These are phyloP conservation scores for Ramaria rubella DNA, from an alignment of 768 basidiomycete species.

Conservation along the genomic window DNA sequence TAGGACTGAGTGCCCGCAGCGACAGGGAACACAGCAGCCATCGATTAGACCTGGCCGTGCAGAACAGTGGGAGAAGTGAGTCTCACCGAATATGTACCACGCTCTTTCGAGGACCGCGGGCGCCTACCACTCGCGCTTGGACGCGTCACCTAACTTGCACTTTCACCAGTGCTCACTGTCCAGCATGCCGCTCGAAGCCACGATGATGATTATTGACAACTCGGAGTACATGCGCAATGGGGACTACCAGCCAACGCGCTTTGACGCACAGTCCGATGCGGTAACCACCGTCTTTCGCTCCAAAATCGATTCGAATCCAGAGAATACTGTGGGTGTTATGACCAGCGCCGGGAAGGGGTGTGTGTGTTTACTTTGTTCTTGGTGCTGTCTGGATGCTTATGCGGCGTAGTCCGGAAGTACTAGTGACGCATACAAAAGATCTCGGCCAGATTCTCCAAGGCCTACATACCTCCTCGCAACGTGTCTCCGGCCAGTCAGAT, in stretches of 20 bases:
- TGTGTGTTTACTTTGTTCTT: conserved; percentile 20
- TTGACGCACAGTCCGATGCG: conserved; percentile 87
- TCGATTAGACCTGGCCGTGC: no score
- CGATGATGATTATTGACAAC: conserved; percentile 96
- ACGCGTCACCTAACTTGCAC: background rate
- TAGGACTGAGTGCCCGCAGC: conserved; percentile 81
- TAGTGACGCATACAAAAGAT: conserved; percentile 94
- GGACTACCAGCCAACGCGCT: conserved; percentile 81
- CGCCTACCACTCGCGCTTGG: no score
- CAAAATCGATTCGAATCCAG: conserved; percentile 94
- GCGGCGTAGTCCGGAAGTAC: conserved; percentile 76
- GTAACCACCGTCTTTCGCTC: conserved; percentile 85
- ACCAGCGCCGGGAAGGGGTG: conserved; percentile 97
- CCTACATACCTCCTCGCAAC: conserved; percentile 60
- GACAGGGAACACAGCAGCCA: conserved; percentile 63
- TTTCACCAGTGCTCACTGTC: background rate
- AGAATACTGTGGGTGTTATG: conserved; percentile 97
- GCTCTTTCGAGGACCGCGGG: no score
- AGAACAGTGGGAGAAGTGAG: no score
- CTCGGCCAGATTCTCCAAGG: conserved; percentile 84
- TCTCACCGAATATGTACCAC: no score
- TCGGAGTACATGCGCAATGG: conserved; percentile 97
- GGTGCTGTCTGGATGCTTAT: background rate
- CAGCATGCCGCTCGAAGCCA: conserved; percentile 91
- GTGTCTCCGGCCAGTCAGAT: conserved; percentile 77